These are phyloP conservation scores for Trametes meyenii DNA, from an alignment of 768 basidiomycete genomes.

Conservation along the genomic window DNA sequence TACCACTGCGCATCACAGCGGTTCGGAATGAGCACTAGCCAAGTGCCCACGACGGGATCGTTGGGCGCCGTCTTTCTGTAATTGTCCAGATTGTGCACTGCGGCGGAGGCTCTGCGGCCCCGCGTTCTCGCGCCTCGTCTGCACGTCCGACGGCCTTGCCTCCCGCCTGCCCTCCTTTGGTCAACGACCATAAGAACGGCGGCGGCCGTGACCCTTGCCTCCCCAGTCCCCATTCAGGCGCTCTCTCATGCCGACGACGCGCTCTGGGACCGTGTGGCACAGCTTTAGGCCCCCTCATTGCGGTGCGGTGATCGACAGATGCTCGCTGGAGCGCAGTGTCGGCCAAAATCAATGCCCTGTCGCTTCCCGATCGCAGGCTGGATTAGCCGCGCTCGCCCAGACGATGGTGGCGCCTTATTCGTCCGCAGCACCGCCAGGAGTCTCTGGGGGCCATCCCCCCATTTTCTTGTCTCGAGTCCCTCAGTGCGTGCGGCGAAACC, in stretches of 20 bases:
- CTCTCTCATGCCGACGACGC: too few species aligned
- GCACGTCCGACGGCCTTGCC: too few species aligned
- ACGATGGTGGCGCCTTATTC: background rate
- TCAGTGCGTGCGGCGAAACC: background rate
- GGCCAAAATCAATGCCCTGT: slow-evolving; percentile 13
- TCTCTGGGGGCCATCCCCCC: slow-evolving; percentile 7
- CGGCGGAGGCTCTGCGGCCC: too few species aligned
- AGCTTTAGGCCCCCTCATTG: slow-evolving; percentile 12
- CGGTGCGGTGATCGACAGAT: slow-evolving; percentile 23
- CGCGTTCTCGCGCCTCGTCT: too few species aligned
- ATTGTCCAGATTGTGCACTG: too few species aligned
- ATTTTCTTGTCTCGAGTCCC: background rate
- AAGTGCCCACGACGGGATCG: too few species aligned
- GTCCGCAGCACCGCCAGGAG: background rate
- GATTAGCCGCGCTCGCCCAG: background rate
- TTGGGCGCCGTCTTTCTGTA: too few species aligned
- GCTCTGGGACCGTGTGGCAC: slow-evolving; percentile 4
- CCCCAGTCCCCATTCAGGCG: too few species aligned
- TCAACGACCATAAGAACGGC: too few species aligned
- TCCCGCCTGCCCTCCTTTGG: too few species aligned
- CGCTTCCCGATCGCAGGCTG: slow-evolving; percentile 2
- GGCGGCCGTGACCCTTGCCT: too few species aligned
- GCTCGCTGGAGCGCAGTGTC: slow-evolving; percentile 12
- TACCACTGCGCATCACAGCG: background rate
- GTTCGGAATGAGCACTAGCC: background rate